Base-by-base conservation (phyloP, 352 stramenopile genomes). In the Halophytophthora batemanensis region DNA sequence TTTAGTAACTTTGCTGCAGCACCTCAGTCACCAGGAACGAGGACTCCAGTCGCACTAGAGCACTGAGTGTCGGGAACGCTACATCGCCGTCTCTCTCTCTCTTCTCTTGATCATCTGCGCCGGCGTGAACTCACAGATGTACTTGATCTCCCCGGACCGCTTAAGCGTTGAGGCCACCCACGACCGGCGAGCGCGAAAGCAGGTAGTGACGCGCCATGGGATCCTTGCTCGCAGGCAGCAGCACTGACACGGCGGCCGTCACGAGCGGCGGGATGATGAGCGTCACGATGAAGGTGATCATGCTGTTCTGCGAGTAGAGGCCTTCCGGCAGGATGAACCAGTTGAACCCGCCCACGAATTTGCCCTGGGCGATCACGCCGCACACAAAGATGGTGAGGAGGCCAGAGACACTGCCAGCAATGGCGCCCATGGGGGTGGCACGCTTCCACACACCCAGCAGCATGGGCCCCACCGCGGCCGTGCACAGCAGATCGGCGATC, bases 271-370 rank as follows among this genome's bases (percentile, higher is more conserved):
- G 82, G n/a, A 92, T 54, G 40, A 90, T 55, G 8, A 90, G 62
- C 15, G 74, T 72, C 22, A 86, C 53, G 51, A 92, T 77, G 67
- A 92, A 92, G 8, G 80, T 89, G 54, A 90, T 69, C 78, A 92
- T 90, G 46, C 74, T 89, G 69, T 76, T 82, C 41, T 61, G 61
- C 49, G 74, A 84, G 64, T 90, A 92, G 18, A 90, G 71, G 15
- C 78, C 78, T 41, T 92, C 81, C 0, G 78, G 78, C 37, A 92
- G 52, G 14, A 69, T 69, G 41, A 92, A 92, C 78, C 76, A 87
- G 53, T 87, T 72, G 48, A 92, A 88, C 23, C 74, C 81, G 18
- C 74, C 81, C n/a, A 89, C 56, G 49, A 90, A 88, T 40, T 74
- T 74, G 23, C 74, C 74, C 33, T 82, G 66, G 41, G 71, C 63